A percentile compares a stretch with the other conserved stretches of the same genome.
Evolutionary conservation across 2,329 filamentous ascomycete species (phyloP).

Genomic region (Ophiostoma populinum): DNA sequence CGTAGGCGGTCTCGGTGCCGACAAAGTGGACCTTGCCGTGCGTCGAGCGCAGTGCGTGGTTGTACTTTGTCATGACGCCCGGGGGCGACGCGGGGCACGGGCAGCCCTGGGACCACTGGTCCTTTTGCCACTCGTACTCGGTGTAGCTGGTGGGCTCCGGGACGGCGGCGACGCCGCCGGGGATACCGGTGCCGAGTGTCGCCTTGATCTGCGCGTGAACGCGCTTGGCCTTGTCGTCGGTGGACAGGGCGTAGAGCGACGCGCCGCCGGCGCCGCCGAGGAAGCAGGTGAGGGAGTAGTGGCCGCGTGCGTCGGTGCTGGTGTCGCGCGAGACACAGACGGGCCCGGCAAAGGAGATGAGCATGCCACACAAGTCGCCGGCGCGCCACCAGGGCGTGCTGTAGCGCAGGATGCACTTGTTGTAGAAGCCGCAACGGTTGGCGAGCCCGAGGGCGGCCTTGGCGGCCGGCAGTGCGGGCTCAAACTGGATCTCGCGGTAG

Average conservation of each 20-base stretch:
- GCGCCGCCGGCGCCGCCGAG: constrained; percentile 20
- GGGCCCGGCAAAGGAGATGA: constrained; percentile 6
- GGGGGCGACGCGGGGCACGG: constrained; percentile 6
- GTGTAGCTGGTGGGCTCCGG: constrained; percentile 2
- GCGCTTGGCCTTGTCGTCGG: neutral
- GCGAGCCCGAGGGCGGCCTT: constrained; percentile 14
- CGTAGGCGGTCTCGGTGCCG: constrained; percentile 32
- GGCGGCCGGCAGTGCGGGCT: constrained; percentile 21
- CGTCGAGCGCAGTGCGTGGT: constrained; percentile 17
- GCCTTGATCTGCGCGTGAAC: constrained; percentile 4
- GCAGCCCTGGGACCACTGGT: constrained; percentile 8
- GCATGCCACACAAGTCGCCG: constrained; percentile 25
- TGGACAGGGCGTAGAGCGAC: constrained; percentile 15
- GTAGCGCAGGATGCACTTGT: constrained; percentile 31
- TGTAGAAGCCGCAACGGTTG: constrained; percentile 30
- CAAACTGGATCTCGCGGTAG: constrained; percentile 23
- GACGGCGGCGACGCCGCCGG: neutral
- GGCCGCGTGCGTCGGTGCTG: constrained; percentile 12
- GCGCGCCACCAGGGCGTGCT: constrained; percentile 21
- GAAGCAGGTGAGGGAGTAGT: constrained; percentile 24
- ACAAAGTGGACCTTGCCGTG: constrained; percentile 26
- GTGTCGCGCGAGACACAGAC: constrained; percentile 5
- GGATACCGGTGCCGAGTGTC: neutral
- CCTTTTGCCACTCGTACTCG: constrained; percentile 6
- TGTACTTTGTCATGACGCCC: constrained; percentile 6